Evolutionary conservation across 441 rosid genomes (phyloP).

Genomic region (Biscutella laevigata): DNA sequence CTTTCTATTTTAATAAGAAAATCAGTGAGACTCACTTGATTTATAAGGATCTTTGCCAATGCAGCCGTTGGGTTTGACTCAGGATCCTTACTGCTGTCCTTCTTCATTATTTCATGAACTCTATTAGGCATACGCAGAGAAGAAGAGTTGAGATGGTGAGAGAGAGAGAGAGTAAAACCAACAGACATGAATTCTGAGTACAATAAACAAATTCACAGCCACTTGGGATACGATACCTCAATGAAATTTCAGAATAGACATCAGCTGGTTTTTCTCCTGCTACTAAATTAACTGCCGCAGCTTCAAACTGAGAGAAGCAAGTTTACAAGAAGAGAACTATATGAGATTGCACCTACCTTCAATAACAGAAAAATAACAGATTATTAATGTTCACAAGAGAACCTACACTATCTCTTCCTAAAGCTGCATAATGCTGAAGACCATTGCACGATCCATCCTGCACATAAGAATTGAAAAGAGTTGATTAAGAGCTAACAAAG

Average conservation of each 20-base stretch:
- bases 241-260: slow-evolving; percentile 89
- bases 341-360: slow-evolving; percentile 7
- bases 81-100: slow-evolving; percentile 74
- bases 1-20: background rate
- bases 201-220: background rate
- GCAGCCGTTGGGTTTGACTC: slow-evolving; percentile 56
- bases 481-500: background rate
- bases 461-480: slow-evolving; percentile 3
- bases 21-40: slow-evolving; percentile 49
- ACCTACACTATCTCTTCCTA: slow-evolving; percentile 82
- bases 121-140: slow-evolving; percentile 29
- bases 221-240: slow-evolving; percentile 42
- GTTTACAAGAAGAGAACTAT: slow-evolving; percentile 22
- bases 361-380: slow-evolving; percentile 1
- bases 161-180: background rate
- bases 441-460: slow-evolving; percentile 99
- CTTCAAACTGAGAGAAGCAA: slow-evolving; percentile 57
- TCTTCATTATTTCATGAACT: slow-evolving; percentile 77
- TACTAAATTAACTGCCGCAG: slow-evolving; percentile 88
- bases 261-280: slow-evolving; percentile 83
- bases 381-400: slow-evolving; percentile 16
- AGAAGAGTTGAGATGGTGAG: background rate
- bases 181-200: slow-evolving; percentile 2
- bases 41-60: slow-evolving; percentile 68
- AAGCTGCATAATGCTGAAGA: slow-evolving; percentile 89